phyloP scores from a whole-genome alignment of 495 filamentous ascomycete species.

The Talaromyces ruber region DNA sequence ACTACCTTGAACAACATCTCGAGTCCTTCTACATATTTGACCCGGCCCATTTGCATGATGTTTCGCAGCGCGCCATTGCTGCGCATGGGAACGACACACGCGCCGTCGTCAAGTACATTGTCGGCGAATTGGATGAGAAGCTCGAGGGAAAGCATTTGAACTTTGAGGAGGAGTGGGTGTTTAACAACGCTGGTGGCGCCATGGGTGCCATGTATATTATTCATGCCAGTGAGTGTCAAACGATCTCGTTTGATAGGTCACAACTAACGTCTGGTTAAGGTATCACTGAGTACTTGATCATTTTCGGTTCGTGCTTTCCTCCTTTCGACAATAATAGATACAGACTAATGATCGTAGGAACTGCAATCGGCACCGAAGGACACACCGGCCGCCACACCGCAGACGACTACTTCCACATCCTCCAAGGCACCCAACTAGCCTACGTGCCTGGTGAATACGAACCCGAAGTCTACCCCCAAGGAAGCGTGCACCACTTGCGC shows the following conservation, averaged over 20 bases:
- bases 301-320: slow-evolving; percentile 49
- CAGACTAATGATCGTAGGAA: slow-evolving; percentile 35
- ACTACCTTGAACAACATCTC: slow-evolving; percentile 58
- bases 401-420: slow-evolving; percentile 90
- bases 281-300: slow-evolving; percentile 73
- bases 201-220: slow-evolving; percentile 90
- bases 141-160: slow-evolving; percentile 30
- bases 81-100: slow-evolving; percentile 63
- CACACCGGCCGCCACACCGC: slow-evolving; percentile 81
- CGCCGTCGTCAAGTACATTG: slow-evolving; percentile 58
- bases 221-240: slow-evolving; percentile 55
- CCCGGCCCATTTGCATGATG: slow-evolving; percentile 55
- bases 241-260: too few species aligned
- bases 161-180: slow-evolving; percentile 39
- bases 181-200: slow-evolving; percentile 68
- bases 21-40: slow-evolving; percentile 73
- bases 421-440: slow-evolving; percentile 63
- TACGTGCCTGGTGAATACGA: slow-evolving; percentile 62
- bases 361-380: slow-evolving; percentile 79
- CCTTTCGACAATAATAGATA: background rate
- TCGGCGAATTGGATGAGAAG: slow-evolving; percentile 30
- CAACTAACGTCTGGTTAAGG: slow-evolving; percentile 14
- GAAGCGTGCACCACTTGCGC: slow-evolving; percentile 66
- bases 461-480: slow-evolving; percentile 66
- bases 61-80: slow-evolving; percentile 56